Evolutionary conservation across 23 red algal species (phyloP).

Genomic region (Gracilaria caudata): DNA sequence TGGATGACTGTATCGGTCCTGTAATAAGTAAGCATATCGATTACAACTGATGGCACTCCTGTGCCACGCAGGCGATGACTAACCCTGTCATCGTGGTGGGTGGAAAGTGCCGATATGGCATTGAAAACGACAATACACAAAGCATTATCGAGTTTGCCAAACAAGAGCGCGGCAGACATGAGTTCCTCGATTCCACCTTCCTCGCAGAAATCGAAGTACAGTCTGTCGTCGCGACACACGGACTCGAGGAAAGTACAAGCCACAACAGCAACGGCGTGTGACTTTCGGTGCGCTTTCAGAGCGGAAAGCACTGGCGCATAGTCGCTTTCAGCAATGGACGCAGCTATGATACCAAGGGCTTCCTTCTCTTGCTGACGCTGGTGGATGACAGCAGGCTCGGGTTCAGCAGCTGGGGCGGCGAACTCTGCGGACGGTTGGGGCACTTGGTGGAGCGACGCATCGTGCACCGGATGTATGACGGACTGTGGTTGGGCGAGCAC

Average conservation of each 20-base stretch:
- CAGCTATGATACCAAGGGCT: conserved; percentile 1
- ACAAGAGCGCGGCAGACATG: conserved; percentile 32
- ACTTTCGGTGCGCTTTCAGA: conserved; percentile 6
- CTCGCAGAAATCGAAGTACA: conserved; percentile 65
- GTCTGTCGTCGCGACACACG: conserved; percentile 11
- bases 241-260: conserved; percentile 14
- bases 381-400: not conserved
- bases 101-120: conserved; percentile 27
- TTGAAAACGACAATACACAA: conserved; percentile 25
- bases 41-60: conserved; percentile 44
- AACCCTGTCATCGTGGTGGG: conserved; percentile 57
- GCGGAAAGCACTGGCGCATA: conserved; percentile 21
- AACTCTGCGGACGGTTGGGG: not conserved
- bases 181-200: conserved; percentile 61
- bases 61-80: conserved; percentile 42
- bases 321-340: conserved; percentile 7
- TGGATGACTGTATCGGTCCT: conserved; percentile 27
- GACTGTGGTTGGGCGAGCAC: not conserved
- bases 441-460: not conserved
- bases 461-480: not conserved
- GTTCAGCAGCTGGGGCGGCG: not conserved
- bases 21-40: conserved; percentile 44
- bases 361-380: not conserved
- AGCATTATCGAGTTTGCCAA: conserved; percentile 24
- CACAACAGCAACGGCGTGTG: conserved; percentile 6